Evolutionary conservation across 2,329 filamentous ascomycete species (phyloP), one percentile per base, ranked within the genome.

Genomic region (Uncinocarpus reesii): DNA sequence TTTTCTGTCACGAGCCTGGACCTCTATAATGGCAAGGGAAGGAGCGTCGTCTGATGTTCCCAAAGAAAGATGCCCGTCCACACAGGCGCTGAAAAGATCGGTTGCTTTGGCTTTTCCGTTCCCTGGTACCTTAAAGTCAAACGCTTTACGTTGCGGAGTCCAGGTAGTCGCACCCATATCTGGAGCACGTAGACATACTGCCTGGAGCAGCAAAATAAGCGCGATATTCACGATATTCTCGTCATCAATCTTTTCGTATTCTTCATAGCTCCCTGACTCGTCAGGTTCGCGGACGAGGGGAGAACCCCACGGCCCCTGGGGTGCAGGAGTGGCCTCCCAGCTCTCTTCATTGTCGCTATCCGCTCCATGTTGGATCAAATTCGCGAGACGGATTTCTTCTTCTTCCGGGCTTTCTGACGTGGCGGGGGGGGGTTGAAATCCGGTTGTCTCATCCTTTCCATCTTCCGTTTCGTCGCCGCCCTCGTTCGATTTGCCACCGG

Each of bases 201-300:
- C 40, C 35, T 42, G 37, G 6, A 53, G 15, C 16, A 48, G 23
- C 16, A 50, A n/a, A 21, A 53, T 42, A 7, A 53, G 26, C 20
- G 44, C 44, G 7, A 48, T 51, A 20, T 53, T 53, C 1, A 53
- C 51, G 11, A 48, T 51, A 20, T 51, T 32, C 16, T 53, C 48
- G 34, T 53, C 51, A n/a, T 48, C 45, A 2, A 46, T 15, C 31
- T 34, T 15, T 15, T 4, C 31, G 10, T n/a, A 11, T 34, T 15
- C 16, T n/a, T 34, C 31, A 11, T n/a, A 4, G 13, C 31, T 34
- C 13, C 31, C 16, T 11, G 16, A 34, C 31, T n/a, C 4, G 13
- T 11, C 13, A n/a, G 3, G 31, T 3, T 11, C 31, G 10, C 4
- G n/a, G n/a, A n/a, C n/a, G n/a, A n/a, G n/a, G n/a, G n/a, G n/a